Base-by-base conservation (phyloP, 129 eudicot genomes). In the Pulicaria dysenterica region DNA sequence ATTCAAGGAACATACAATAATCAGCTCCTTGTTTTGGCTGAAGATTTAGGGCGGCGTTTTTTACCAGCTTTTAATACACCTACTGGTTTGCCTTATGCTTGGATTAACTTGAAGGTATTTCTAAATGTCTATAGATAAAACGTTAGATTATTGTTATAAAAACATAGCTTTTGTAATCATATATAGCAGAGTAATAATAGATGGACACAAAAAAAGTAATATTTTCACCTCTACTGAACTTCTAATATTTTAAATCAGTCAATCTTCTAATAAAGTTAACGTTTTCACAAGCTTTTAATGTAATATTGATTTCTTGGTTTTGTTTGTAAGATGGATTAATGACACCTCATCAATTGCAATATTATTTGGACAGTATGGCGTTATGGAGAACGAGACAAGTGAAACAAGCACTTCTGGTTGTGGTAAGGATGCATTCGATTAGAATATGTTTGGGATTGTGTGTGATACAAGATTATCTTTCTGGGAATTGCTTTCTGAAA, bases 391-490 rank as follows among this genome's bases (percentile, higher is more conserved):
- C 41, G 99, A 94, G 85, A 90, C 89, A 54, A 86, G 96, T 2
- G 99, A 94, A 85, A 90, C 99, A 64, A 94, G 99, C 84, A 90
- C 99, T 5, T 90, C 99, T 71, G 93, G 99, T 11, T 88, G 96
- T 77, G 99, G 99, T 94, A 81, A 79, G 87, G 8, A 51, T 69
- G 42, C 58, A 44, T 69, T 38, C 69, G 7, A 64, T 56, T 67
- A 4, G 55, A 58, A 58, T 19, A 7, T 54, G 2, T 24, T 24
- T 24, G 31, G 31, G 31, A 24, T 24, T 24, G 31, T 24, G 31
- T 24, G 31, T 24, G 31, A 24, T 24, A 2, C 2, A 24, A 24
- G 31, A 24, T 24, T 24, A 24, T 24, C 31, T 24, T 24, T 1
- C 31, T 24, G 31, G 31, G 31, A 24, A 24, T 24, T 24, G 1